Conservation (phyloP, 208 protist genomes). For the Crithidia bombi region DNA sequence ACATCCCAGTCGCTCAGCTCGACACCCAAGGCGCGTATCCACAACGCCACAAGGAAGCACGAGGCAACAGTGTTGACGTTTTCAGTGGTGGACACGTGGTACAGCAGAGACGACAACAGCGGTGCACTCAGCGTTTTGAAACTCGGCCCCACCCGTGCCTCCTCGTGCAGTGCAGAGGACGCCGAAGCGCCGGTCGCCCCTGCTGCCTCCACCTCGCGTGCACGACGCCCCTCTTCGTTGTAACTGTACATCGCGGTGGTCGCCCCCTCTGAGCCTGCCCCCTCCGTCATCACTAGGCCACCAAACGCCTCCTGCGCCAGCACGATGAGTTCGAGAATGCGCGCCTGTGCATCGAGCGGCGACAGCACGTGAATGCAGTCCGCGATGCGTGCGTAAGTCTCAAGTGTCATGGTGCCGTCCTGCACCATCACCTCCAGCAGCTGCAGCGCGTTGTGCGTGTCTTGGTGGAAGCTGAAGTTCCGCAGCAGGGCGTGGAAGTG, state of each 20-base stretch:
- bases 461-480: conserved; percentile 74
- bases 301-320: conserved; percentile 63
- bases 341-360: conserved; percentile 54
- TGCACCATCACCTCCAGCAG: conserved; percentile 78
- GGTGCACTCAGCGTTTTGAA: conserved; percentile 35
- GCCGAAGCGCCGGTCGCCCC: neutral
- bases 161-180: too few relatives aligned
- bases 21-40: conserved; percentile 76
- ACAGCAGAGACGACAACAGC: conserved; percentile 73
- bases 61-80: conserved; percentile 37
- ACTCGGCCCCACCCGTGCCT: too few relatives aligned
- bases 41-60: conserved; percentile 67
- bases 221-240: conserved; percentile 20
- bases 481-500: conserved; percentile 87
- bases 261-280: conserved; percentile 40
- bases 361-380: conserved; percentile 71
- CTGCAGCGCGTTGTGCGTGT: conserved; percentile 72
- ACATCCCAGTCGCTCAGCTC: conserved; percentile 83
- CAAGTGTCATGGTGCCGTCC: conserved; percentile 54
- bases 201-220: conserved; percentile 11
- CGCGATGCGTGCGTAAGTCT: conserved; percentile 77
- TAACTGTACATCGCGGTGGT: conserved; percentile 46
- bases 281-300: conserved; percentile 36
- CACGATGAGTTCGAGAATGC: conserved; percentile 49
- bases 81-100: conserved; percentile 64